Evolutionary conservation across 2,329 filamentous ascomycete genomes (phyloP), one percentile per base, ranked within the genome.

Genomic region (Hypoxylon sp.): DNA sequence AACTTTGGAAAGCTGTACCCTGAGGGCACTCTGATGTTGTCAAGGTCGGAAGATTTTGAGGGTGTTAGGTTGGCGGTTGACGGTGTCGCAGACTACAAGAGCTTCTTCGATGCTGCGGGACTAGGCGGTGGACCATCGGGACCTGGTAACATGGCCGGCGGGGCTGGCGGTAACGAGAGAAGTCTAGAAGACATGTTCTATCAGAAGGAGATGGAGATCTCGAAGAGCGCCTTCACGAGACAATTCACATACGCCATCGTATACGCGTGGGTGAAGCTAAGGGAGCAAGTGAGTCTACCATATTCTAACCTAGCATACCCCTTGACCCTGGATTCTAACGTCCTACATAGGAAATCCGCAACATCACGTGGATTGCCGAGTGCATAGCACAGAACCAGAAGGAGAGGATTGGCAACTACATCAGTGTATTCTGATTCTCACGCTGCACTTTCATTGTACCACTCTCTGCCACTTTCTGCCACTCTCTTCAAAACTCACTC

Each of bases 321-420:
- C 0, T 43, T 17, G 10, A 13, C 34, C 34, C 23, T 30, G n/a
- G 13, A 21, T 43, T 60, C 71, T 70, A 71, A 70, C 53, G 2
- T 30, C 57, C 60, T 78, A 82, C 19, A 5, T 69, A 98, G 94
- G 96, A 99, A 91, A 98, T 98, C 76, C 92, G 96, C 72, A 99
- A 99, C 82, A 97, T 99, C 77, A 98, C 96, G 56, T 99, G 96
- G 96, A 99, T 99, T 80, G 92, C 96, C 21, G 96, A 99, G 82
- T 99, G 96, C 83, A 99, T 99, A 87, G 96, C 96, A 61, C 96
- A 99, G 83, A 98, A 97, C 85, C 96, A 99, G 83, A 99, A 99
- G 85, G 96, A 99, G 82, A 90, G 96, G 79, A 98, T 99, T 79
- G 92, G 93, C 75, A 99, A 98, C 83, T 99, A 97, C 82, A 99